These are phyloP conservation scores for Byssothecium circinans DNA, from an alignment of 2,329 filamentous ascomycete genomes.

Conservation along the genomic window DNA sequence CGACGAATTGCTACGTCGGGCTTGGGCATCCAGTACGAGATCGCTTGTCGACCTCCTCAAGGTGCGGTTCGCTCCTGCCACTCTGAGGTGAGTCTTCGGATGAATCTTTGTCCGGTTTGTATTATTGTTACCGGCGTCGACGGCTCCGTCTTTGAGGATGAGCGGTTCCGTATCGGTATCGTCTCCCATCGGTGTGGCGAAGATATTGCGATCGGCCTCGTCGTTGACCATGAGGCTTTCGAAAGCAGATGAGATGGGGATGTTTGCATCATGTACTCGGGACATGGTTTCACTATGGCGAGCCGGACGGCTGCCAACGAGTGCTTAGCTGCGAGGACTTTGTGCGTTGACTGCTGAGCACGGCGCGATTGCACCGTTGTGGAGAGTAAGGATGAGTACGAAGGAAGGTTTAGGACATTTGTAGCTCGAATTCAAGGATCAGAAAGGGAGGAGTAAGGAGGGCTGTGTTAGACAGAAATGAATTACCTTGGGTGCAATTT, in stretches of 20 bases:
- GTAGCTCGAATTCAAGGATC: not conserved
- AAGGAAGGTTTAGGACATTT: not conserved
- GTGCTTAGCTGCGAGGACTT: not conserved
- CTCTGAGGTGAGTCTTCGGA: not conserved
- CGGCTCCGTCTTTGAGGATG: not conserved
- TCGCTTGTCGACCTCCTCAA: slow-evolving; percentile 5
- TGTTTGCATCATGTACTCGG: not conserved
- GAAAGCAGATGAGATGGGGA: not conserved
- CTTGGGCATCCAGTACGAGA: not conserved
- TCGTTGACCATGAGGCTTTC: not conserved
- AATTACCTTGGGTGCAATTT: not conserved
- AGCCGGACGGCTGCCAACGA: not conserved
- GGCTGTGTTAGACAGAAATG: not conserved
- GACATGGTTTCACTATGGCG: not conserved
- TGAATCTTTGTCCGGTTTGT: not conserved
- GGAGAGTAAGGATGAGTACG: slow-evolving; percentile 2
- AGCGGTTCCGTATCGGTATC: slow-evolving; percentile 1
- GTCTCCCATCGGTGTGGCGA: slow-evolving; percentile 3
- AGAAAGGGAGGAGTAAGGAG: not conserved
- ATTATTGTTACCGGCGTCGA: not conserved
- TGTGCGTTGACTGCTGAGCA: not conserved
- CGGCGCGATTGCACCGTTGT: not conserved
- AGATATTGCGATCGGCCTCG: slow-evolving; percentile 2
- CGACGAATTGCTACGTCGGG: not conserved
- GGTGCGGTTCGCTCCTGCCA: not conserved